A percentile compares a stretch with the other conserved stretches of the same genome.
phyloP scores from a whole-genome alignment of 2,329 filamentous ascomycete species.

The Pseudogymnoascus sp. region DNA sequence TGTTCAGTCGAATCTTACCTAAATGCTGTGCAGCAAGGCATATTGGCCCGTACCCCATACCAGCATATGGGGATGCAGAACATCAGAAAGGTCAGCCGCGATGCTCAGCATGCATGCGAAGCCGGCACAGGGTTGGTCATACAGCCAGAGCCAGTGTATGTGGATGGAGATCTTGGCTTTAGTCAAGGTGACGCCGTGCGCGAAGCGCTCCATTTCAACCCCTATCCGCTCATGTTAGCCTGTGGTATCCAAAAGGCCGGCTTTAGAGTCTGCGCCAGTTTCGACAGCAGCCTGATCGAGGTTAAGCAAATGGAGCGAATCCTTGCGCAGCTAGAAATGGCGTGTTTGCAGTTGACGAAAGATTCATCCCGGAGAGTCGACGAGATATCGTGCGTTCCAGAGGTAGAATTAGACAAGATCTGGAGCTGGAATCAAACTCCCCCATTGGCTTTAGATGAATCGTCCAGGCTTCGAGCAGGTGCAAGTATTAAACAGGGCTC shows the following conservation, averaged over 20 bases:
- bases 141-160: conserved; percentile 29
- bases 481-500: conserved; percentile 20
- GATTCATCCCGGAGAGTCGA: conserved; percentile 21
- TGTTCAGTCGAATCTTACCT: conserved; percentile 34
- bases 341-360: conserved; percentile 18
- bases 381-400: conserved; percentile 31
- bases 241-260: conserved; percentile 35
- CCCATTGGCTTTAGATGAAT: conserved; percentile 28
- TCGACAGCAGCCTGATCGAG: conserved; percentile 31
- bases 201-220: conserved; percentile 33
- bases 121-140: conserved; percentile 17
- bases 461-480: conserved; percentile 19
- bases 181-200: conserved; percentile 26
- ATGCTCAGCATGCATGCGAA: conserved; percentile 19
- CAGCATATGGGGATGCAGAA: conserved; percentile 22
- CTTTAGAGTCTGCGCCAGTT: conserved; percentile 36
- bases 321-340: conserved; percentile 29
- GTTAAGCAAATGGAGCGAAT: conserved; percentile 31
- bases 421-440: conserved; percentile 34
- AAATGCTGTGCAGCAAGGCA: conserved; percentile 37
- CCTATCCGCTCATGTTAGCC: conserved; percentile 41
- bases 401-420: conserved; percentile 32
- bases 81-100: conserved; percentile 18
- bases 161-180: conserved; percentile 31
- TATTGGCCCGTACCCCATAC: conserved; percentile 37